Conservation (phyloP, 768 basidiomycete genomes). For the Boletales sp. region DNA sequence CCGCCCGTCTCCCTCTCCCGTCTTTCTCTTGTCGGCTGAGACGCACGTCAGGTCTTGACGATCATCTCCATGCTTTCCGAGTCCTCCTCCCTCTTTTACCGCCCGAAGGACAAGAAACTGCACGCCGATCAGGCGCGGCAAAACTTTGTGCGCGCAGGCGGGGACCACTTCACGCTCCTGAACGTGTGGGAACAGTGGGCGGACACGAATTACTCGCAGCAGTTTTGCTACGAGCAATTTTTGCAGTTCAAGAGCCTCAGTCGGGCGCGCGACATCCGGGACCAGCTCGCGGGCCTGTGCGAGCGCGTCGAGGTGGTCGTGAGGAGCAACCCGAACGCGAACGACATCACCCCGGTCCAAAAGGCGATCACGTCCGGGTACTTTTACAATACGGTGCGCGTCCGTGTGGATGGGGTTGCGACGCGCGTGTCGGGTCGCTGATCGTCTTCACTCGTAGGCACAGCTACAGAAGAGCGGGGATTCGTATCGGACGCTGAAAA, state of each 20-base stretch:
- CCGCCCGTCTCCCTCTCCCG: too few relatives aligned
- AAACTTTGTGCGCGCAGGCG: constrained; percentile 93
- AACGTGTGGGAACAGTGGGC: constrained; percentile 99
- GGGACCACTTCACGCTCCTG: constrained; percentile 95
- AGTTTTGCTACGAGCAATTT: constrained; percentile 95
- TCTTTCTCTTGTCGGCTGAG: not conserved
- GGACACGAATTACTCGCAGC: constrained; percentile 94
- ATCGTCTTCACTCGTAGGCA: constrained; percentile 46
- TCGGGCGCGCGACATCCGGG: constrained; percentile 92
- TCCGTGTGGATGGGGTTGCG: not conserved
- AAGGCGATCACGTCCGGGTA: constrained; percentile 95
- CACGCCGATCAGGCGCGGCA: constrained; percentile 97
- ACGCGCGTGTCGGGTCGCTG: not conserved
- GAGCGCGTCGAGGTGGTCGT: constrained; percentile 96
- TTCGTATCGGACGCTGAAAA: constrained; percentile 95
- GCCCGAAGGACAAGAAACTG: constrained; percentile 97
- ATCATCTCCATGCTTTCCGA: constrained; percentile 98
- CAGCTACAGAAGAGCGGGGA: constrained; percentile 94
- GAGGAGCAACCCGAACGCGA: constrained; percentile 82
- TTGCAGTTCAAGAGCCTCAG: constrained; percentile 92
- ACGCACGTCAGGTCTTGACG: constrained; percentile 67
- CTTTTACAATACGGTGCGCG: constrained; percentile 89
- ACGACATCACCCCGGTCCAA: constrained; percentile 89
- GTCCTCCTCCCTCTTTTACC: constrained; percentile 90
- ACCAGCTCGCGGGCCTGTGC: constrained; percentile 91